A percentile compares a stretch with the other conserved stretches of the same genome.
Conservation (phyloP, 805 yeast genomes). For the Groenewaldozyma salmanticensis region DNA sequence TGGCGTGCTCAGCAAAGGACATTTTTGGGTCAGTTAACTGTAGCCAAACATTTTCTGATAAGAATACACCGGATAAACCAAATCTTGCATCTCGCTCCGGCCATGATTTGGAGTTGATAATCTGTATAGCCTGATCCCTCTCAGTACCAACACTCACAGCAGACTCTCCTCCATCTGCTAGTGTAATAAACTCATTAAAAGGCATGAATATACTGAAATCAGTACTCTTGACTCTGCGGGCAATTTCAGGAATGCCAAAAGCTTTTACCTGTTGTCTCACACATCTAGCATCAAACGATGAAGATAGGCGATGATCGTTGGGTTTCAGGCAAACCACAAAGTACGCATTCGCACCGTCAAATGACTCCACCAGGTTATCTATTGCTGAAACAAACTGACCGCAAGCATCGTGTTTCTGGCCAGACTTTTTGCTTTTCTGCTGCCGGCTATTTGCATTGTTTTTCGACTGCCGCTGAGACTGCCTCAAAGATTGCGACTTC, state of each 20-base stretch:
- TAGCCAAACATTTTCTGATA: conserved; percentile 33
- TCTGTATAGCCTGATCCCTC: conserved; percentile 24
- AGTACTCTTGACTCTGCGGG: conserved; percentile 28
- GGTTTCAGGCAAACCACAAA: conserved; percentile 34
- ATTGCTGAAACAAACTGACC: conserved; percentile 28
- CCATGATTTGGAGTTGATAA: conserved; percentile 26
- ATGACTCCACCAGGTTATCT: conserved; percentile 28
- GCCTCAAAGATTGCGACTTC: conserved; percentile 9
- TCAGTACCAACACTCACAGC: conserved; percentile 14
- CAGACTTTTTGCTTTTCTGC: conserved; percentile 11
- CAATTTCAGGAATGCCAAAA: conserved; percentile 32
- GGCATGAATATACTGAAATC: conserved; percentile 32
- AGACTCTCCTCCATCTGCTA: conserved; percentile 14
- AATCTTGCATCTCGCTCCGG: conserved; percentile 28
- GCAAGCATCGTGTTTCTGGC: conserved; percentile 17
- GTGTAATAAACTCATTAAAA: conserved; percentile 27
- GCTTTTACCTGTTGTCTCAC: conserved; percentile 34
- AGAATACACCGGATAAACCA: conserved; percentile 32
- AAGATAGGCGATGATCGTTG: conserved; percentile 29
- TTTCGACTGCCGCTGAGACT: neutral
- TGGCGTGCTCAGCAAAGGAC: conserved; percentile 26
- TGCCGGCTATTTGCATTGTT: conserved; percentile 3
- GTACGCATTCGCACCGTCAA: conserved; percentile 32
- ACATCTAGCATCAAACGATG: conserved; percentile 33
- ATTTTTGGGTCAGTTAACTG: conserved; percentile 30